Evolutionary conservation across 176 grass and related monocot genomes (phyloP).

Genomic region (Dactylis glomerata): DNA sequence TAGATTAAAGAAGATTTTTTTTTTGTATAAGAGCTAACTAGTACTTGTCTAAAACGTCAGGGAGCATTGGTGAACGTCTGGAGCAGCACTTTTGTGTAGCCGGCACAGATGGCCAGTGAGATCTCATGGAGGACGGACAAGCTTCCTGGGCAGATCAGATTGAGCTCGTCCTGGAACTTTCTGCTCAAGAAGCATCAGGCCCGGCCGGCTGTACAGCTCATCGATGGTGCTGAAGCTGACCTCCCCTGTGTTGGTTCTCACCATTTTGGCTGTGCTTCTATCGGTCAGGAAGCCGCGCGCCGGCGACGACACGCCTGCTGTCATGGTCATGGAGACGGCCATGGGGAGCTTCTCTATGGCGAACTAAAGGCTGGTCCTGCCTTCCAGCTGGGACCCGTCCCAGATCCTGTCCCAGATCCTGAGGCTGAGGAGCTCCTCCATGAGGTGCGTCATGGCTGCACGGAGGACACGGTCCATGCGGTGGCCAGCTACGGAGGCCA

Average conservation of each 20-base stretch:
- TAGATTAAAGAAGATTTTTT: background rate
- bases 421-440: slow-evolving; percentile 27
- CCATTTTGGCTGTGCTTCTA: background rate
- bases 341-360: slow-evolving; percentile 2
- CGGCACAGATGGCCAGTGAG: slow-evolving; percentile 26
- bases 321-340: background rate
- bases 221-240: background rate
- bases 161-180: background rate
- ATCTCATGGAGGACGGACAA: slow-evolving; percentile 26
- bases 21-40: background rate
- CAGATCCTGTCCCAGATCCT: slow-evolving; percentile 31
- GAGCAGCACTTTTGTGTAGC: slow-evolving; percentile 1
- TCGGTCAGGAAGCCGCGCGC: background rate
- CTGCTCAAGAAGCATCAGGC: background rate
- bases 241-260: background rate
- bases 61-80: slow-evolving; percentile 1
- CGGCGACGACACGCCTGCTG: background rate
- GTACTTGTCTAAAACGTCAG: slow-evolving; percentile 35
- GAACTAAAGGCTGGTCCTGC: background rate
- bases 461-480: slow-evolving; percentile 6
- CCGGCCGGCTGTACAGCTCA: background rate
- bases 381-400: slow-evolving; percentile 17
- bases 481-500: background rate
- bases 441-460: slow-evolving; percentile 13
- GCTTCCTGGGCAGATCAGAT: slow-evolving; percentile 18